Percentiles rank a stretch among this genome's conserved stretches.
Evolutionary conservation across 2,329 filamentous ascomycete species (phyloP).

Genomic region (Fusarium oligoseptatum): DNA sequence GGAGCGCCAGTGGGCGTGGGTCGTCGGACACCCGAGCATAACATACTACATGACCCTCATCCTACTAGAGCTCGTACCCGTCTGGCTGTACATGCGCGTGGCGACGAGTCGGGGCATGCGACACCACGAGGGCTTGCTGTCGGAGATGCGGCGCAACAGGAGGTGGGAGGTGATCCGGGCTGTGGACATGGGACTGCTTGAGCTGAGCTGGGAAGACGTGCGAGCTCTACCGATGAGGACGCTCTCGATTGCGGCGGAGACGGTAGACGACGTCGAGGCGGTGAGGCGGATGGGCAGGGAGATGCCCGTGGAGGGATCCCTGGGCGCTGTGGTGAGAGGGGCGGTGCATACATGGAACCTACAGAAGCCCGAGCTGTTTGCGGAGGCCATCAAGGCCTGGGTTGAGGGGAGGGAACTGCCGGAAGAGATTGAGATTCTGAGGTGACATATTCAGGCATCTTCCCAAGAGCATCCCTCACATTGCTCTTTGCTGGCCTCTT

Average conservation of each 20-base stretch:
- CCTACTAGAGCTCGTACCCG: constrained; percentile 47
- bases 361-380: constrained; percentile 56
- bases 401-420: constrained; percentile 47
- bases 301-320: constrained; percentile 43
- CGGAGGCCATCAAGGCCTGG: constrained; percentile 54
- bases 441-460: background rate
- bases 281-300: constrained; percentile 47
- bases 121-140: constrained; percentile 49
- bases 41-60: constrained; percentile 44
- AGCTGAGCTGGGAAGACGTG: constrained; percentile 45
- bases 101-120: constrained; percentile 45
- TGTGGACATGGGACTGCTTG: constrained; percentile 43
- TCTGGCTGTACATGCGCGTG: constrained; percentile 46
- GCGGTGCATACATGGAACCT: constrained; percentile 58
- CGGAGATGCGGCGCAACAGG: constrained; percentile 52
- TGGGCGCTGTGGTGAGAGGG: constrained; percentile 50
- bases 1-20: constrained; percentile 40
- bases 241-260: constrained; percentile 48
- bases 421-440: constrained; percentile 39
- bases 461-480: background rate
- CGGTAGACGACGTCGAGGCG: constrained; percentile 50
- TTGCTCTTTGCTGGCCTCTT: background rate
- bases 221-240: constrained; percentile 43
- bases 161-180: constrained; percentile 44
- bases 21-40: constrained; percentile 48